Evolutionary conservation across 257 asterid genomes (phyloP).

Genomic region (Nyctanthes arbortristis): DNA sequence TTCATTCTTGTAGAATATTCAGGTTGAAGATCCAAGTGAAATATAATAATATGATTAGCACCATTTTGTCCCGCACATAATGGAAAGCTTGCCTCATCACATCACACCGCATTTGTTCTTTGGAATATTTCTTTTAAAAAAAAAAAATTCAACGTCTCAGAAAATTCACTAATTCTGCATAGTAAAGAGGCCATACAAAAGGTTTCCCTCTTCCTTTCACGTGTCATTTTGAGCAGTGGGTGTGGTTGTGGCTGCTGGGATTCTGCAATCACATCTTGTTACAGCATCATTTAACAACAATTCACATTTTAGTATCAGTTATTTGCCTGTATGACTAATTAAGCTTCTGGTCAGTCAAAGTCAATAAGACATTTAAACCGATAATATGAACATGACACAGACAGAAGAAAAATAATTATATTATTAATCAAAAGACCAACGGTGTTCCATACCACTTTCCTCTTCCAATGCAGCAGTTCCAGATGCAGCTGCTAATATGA

Average conservation of each 20-base stretch:
- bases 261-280: background rate
- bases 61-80: background rate
- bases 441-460: conserved; percentile 51
- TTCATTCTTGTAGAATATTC: background rate
- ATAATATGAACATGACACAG: background rate
- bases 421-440: background rate
- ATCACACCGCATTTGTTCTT: background rate
- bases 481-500: conserved; percentile 42
- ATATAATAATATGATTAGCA: background rate
- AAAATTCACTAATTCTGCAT: background rate
- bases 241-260: background rate
- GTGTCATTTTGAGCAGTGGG: background rate
- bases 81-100: background rate
- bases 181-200: background rate
- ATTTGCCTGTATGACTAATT: background rate
- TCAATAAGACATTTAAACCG: background rate
- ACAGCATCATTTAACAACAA: background rate
- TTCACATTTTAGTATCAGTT: background rate
- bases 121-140: background rate
- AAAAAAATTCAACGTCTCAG: background rate
- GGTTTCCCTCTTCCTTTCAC: background rate
- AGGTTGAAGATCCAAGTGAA: background rate
- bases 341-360: background rate
- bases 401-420: background rate
- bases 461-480: conserved; percentile 49